Evolutionary conservation across 495 filamentous ascomycete genomes (phyloP).

Genomic region (Hypoxylon lienhwacheense): DNA sequence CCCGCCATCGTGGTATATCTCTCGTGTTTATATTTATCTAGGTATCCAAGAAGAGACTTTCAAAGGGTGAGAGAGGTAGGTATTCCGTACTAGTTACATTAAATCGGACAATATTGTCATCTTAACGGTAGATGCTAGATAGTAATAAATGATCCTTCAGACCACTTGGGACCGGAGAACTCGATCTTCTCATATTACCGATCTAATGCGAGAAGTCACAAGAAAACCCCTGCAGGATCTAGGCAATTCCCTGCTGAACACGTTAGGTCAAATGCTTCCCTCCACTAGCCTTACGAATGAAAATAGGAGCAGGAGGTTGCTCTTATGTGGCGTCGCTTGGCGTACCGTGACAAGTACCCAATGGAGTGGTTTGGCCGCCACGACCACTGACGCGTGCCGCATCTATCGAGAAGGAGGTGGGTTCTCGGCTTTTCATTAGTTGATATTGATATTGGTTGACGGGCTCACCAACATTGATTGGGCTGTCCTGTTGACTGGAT

Average conservation of each 20-base stretch:
- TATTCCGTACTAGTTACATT: constrained; percentile 13
- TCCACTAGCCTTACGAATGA: constrained; percentile 30
- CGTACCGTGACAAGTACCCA: constrained; percentile 7
- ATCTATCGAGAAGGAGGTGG: constrained; percentile 8
- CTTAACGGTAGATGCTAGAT: constrained; percentile 6
- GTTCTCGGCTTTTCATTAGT: constrained; percentile 16
- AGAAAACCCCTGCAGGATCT: constrained; percentile 36
- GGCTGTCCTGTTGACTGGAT: constrained; percentile 11
- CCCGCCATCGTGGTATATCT: no score
- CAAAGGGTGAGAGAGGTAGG: no score
- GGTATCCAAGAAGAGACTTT: no score
- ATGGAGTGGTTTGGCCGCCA: constrained; percentile 27
- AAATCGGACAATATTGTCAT: constrained; percentile 18
- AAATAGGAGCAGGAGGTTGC: constrained; percentile 6
- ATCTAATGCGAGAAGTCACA: constrained; percentile 37
- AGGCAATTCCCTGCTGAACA: constrained; percentile 26
- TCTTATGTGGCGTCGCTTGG: constrained; percentile 14
- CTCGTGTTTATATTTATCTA: no score
- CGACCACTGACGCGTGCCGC: constrained; percentile 22
- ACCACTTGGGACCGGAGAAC: constrained; percentile 15
- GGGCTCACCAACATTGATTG: constrained; percentile 3
- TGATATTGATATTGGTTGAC: no score
- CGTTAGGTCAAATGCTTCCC: constrained; percentile 21
- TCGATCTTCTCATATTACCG: constrained; percentile 33
- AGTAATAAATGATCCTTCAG: background rate